Evolutionary conservation across 164 flowering plant species (phyloP), one percentile per base, ranked within the genome.

Genomic region (Euptelea pleiosperma): DNA sequence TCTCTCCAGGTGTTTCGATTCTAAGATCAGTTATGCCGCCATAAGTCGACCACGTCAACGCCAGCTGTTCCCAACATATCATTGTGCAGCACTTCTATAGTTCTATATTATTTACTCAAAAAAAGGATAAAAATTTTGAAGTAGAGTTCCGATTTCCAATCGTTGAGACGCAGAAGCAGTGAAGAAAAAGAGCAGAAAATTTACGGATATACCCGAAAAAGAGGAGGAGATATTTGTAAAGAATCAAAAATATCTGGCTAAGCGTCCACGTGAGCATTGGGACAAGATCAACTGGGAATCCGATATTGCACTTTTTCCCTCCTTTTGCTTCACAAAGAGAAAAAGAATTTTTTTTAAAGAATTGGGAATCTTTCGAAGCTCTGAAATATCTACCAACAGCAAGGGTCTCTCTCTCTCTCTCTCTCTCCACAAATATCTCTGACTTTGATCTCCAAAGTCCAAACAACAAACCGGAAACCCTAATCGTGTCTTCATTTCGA

Each of bases 221-320:
- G n/a, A n/a, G n/a, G n/a, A n/a, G n/a, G n/a, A n/a, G n/a, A n/a
- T n/a, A n/a, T n/a, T n/a, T n/a, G n/a, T n/a, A n/a, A n/a, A n/a
- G n/a, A n/a, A n/a, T n/a, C 74, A 61, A 73, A 82, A 75, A 71
- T 72, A 82, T 79, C 81, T 63, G 52, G 67, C 60, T 70, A 58
- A 69, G 47, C 72, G 64, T 76, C 83, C 87, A 82, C 79, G 81
- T 74, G 40, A 69, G 75, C 67, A 58, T 2, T 0, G 0, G 8
- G 14, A 36, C 44, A 10, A 11, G 44, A 24, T 30, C 55, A 60
- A 68, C 57, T 64, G 46, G 72, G 77, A 68, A 74, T 73, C 70
- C 34, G 72, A 61, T 57, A 54, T 53, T 77, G 83, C 80, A 74
- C 83, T 79, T 79, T 79, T 64, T 47, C 39, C 2, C 6, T 19